phyloP scores from a whole-genome alignment of 2,329 filamentous ascomycete genomes.

The Septoria petroselini region DNA sequence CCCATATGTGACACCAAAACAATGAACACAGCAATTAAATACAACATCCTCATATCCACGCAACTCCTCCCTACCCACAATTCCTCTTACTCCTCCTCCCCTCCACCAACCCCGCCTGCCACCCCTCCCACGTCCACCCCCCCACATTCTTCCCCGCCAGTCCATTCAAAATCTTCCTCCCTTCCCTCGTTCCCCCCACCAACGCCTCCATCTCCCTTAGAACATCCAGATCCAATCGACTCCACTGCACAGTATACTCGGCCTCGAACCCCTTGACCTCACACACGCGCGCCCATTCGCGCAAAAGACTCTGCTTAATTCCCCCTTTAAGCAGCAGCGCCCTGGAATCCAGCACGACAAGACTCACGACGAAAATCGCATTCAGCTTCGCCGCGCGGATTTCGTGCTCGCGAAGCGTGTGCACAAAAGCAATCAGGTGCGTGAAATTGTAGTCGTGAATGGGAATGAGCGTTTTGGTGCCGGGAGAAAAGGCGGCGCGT shows the following conservation, averaged over 20 bases:
- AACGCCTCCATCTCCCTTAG: slow-evolving; percentile 14
- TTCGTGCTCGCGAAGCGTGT: slow-evolving; percentile 17
- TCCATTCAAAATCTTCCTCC: slow-evolving; percentile 21
- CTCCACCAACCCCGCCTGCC: slow-evolving; percentile 3
- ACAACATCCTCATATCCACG: too few relatives aligned
- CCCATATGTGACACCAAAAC: too few relatives aligned
- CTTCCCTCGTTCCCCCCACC: slow-evolving; percentile 17
- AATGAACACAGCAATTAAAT: too few relatives aligned
- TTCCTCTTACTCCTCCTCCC: too few relatives aligned
- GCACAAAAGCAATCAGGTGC: slow-evolving; percentile 18
- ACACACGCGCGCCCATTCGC: slow-evolving; percentile 16
- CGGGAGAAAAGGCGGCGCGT: slow-evolving; percentile 22
- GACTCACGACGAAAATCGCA: slow-evolving; percentile 18
- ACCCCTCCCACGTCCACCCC: slow-evolving; percentile 19
- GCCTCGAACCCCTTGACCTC: slow-evolving; percentile 16
- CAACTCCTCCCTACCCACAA: too few relatives aligned
- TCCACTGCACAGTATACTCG: slow-evolving; percentile 23
- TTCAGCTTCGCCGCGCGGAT: slow-evolving; percentile 18
- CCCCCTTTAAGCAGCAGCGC: too few relatives aligned
- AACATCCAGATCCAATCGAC: slow-evolving; percentile 9
- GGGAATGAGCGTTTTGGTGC: slow-evolving; percentile 16
- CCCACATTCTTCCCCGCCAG: slow-evolving; percentile 10
- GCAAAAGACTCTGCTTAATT: too few relatives aligned
- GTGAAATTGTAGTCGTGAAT: slow-evolving; percentile 25
- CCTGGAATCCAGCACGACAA: slow-evolving; percentile 13